phyloP scores from a whole-genome alignment of 164 flowering plant genomes.

The Aristolochia californica region DNA sequence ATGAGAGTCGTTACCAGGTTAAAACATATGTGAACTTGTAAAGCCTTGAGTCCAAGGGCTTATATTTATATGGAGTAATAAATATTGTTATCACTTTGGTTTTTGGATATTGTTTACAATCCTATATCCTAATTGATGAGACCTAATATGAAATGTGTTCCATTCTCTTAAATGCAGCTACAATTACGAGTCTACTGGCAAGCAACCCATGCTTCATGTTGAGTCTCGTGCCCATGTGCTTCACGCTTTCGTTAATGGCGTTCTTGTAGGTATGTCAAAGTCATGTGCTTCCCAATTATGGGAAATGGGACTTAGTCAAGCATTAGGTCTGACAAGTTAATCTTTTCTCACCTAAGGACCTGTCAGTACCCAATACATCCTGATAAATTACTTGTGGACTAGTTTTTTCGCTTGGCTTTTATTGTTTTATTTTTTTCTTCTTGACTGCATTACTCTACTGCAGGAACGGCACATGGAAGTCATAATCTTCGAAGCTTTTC shows the following conservation, averaged over 20 bases:
- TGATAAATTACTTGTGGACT: too few relatives aligned
- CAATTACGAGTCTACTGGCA: conserved; percentile 19
- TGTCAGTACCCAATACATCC: too few relatives aligned
- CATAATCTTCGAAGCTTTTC: conserved; percentile 13
- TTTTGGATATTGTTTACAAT: not conserved
- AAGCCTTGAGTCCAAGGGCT: too few relatives aligned
- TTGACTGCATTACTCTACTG: not conserved
- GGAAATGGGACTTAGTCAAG: too few relatives aligned
- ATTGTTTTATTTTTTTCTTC: too few relatives aligned
- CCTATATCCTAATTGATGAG: not conserved
- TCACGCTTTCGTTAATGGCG: conserved; percentile 58
- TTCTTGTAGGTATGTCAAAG: conserved; percentile 26
- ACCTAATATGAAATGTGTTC: not conserved
- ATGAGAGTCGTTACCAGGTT: too few relatives aligned
- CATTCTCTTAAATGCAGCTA: conserved; percentile 24
- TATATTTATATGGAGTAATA: too few relatives aligned
- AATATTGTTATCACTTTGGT: not conserved
- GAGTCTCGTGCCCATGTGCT: conserved; percentile 49
- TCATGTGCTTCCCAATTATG: too few relatives aligned
- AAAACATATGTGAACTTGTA: too few relatives aligned
- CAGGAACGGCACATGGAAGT: conserved; percentile 68
- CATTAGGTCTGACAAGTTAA: too few relatives aligned
- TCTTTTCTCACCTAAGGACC: too few relatives aligned
- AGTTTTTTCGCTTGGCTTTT: too few relatives aligned
- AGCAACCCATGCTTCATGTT: conserved; percentile 26